These are phyloP conservation scores for Saccharomyces paradoxus DNA, from an alignment of 805 yeast genomes.

Conservation along the genomic window DNA sequence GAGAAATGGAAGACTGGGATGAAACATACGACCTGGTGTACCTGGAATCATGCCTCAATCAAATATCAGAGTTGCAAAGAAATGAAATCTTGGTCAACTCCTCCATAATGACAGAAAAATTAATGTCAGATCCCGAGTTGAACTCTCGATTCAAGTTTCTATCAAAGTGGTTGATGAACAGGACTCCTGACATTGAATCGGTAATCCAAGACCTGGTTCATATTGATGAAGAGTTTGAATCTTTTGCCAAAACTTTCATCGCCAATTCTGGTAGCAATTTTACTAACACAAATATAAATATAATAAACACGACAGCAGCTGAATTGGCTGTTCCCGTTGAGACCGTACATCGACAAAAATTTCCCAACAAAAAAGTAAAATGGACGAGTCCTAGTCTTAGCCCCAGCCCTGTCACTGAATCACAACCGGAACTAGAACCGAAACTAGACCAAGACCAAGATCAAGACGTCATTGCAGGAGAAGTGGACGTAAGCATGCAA, in stretches of 20 bases:
- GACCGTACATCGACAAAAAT: slow-evolving; percentile 3
- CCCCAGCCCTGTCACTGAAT: not conserved
- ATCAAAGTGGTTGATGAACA: slow-evolving; percentile 13
- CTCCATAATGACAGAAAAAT: slow-evolving; percentile 46
- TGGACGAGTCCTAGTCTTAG: not conserved
- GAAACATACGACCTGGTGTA: slow-evolving; percentile 33
- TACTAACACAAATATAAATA: slow-evolving; percentile 4
- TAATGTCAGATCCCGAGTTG: slow-evolving; percentile 27
- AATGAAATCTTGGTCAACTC: slow-evolving; percentile 49
- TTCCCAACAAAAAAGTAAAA: not conserved
- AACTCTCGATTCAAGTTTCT: slow-evolving; percentile 18
- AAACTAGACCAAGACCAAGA: slow-evolving; percentile 1
- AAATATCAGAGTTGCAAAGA: slow-evolving; percentile 42
- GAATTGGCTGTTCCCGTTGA: slow-evolving; percentile 14
- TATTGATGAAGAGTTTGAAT: slow-evolving; percentile 32
- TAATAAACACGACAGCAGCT: slow-evolving; percentile 7
- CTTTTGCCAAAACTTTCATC: slow-evolving; percentile 22
- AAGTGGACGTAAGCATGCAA: slow-evolving; percentile 19
- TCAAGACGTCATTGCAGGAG: slow-evolving; percentile 5
- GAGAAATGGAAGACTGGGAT: slow-evolving; percentile 52
- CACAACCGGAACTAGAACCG: not conserved
- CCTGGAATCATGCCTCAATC: slow-evolving; percentile 35
- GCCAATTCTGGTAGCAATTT: not conserved
- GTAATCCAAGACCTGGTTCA: slow-evolving; percentile 26
- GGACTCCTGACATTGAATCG: slow-evolving; percentile 14